phyloP scores from a whole-genome alignment of 352 stramenopile genomes.

The Phytophthora fragariae region DNA sequence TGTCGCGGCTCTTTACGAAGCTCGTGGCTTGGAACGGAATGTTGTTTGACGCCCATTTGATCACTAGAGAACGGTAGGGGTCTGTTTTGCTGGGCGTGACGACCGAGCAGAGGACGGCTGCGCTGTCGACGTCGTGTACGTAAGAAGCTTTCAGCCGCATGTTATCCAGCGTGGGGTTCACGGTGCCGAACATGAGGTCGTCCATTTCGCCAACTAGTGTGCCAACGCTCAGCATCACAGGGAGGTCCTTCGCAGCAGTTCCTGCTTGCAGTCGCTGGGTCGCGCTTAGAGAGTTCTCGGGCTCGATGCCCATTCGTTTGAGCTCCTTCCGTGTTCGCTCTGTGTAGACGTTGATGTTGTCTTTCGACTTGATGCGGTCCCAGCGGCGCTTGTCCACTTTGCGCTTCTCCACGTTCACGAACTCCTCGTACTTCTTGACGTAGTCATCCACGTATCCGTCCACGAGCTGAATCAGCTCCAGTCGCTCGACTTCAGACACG shows the following conservation, averaged over 20 bases:
- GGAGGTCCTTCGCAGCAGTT: constrained; percentile 14
- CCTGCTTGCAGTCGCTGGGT: constrained; percentile 1
- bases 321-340: constrained; percentile 21
- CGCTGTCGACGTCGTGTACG: constrained; percentile 29
- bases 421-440: constrained; percentile 36
- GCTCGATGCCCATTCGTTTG: constrained; percentile 12
- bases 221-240: constrained; percentile 30
- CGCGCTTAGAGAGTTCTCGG: constrained; percentile 13
- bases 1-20: constrained; percentile 40
- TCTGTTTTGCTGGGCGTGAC: constrained; percentile 31
- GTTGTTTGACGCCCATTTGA: constrained; percentile 44
- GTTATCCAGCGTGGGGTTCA: constrained; percentile 35
- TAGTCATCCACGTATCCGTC: constrained; percentile 24
- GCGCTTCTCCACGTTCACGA: constrained; percentile 17
- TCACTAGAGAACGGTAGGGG: constrained; percentile 31
- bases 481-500: constrained; percentile 19
- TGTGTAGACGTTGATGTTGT: constrained; percentile 24
- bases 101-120: constrained; percentile 27
- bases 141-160: constrained; percentile 40
- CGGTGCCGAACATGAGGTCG: constrained; percentile 43
- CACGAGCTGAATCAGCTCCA: constrained; percentile 28
- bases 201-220: constrained; percentile 34
- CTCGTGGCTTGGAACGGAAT: constrained; percentile 23
- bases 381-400: constrained; percentile 32
- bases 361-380: constrained; percentile 28